Evolutionary conservation across 306 rosid species (phyloP).

Genomic region (Elaeagnus macrophylla): DNA sequence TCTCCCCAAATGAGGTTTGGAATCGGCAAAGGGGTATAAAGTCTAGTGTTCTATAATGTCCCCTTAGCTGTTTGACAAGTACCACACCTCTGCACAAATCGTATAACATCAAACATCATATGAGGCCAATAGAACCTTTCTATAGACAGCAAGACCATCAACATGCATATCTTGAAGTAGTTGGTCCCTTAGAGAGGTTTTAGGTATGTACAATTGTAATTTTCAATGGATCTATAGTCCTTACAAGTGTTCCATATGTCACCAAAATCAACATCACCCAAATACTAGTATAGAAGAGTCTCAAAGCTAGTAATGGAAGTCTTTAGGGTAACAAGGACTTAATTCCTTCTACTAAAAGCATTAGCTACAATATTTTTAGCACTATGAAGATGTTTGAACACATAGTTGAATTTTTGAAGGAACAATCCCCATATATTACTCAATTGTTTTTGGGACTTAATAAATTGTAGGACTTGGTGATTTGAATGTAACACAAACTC

Average conservation of each 20-base stretch:
- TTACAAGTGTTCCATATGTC: not conserved
- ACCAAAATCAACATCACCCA: not conserved
- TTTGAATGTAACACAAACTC: not conserved
- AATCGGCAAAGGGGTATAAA: not conserved
- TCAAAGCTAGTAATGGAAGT: not conserved
- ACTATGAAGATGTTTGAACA: not conserved
- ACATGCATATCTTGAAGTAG: not conserved
- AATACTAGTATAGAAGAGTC: not conserved
- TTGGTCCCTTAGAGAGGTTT: not conserved
- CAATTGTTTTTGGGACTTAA: not conserved
- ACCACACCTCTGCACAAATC: not conserved
- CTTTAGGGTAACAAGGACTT: not conserved
- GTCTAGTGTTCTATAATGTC: not conserved
- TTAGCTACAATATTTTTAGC: not conserved
- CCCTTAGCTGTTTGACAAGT: not conserved
- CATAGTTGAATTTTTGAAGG: not conserved
- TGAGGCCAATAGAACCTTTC: slow-evolving; percentile 1
- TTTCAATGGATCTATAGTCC: not conserved
- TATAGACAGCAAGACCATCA: not conserved
- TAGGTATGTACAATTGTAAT: not conserved
- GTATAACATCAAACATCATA: not conserved
- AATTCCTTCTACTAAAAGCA: not conserved
- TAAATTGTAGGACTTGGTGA: not conserved
- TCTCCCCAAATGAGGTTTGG: not conserved
- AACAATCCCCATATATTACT: not conserved